Conservation (phyloP, 2,329 filamentous ascomycete species). For the Penicillium sp. region DNA sequence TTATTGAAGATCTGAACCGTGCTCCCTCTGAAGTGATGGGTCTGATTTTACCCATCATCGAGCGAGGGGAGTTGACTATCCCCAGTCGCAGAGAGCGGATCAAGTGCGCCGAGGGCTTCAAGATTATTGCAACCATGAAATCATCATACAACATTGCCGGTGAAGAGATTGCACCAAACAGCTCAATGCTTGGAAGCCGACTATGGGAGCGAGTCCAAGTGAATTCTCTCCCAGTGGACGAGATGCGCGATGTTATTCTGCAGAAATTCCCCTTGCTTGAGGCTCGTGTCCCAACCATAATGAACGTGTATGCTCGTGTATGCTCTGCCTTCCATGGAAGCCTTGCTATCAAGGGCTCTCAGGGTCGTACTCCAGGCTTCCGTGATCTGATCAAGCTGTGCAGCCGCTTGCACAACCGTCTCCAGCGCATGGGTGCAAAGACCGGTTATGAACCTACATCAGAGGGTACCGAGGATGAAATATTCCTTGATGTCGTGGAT, state of each 20-base stretch:
- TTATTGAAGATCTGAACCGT: constrained; percentile 95
- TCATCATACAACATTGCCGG: constrained; percentile 66
- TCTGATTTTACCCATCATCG: constrained; percentile 86
- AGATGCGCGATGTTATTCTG: constrained; percentile 73
- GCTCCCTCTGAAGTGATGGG: constrained; percentile 95
- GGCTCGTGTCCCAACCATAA: constrained; percentile 56
- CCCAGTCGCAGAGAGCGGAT: constrained; percentile 86
- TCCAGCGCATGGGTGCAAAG: constrained; percentile 60
- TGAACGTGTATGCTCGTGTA: constrained; percentile 56
- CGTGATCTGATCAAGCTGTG: constrained; percentile 93
- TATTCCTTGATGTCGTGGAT: constrained; percentile 91
- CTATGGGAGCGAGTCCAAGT: constrained; percentile 83
- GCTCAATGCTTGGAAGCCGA: constrained; percentile 74
- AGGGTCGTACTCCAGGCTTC: constrained; percentile 62
- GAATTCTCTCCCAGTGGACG: constrained; percentile 63
- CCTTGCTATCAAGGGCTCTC: constrained; percentile 39
- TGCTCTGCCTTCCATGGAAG: constrained; percentile 42
- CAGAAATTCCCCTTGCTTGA: constrained; percentile 69
- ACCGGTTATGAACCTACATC: constrained; percentile 69
- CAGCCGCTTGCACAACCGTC: constrained; percentile 67
- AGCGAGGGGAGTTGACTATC: constrained; percentile 86
- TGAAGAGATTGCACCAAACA: constrained; percentile 68
- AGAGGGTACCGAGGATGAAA: constrained; percentile 74
- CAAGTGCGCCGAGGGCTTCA: constrained; percentile 79
- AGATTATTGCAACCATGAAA: constrained; percentile 87